Conservation (phyloP, 1,284 basidiomycete species). For the Rhodotorula sp. region DNA sequence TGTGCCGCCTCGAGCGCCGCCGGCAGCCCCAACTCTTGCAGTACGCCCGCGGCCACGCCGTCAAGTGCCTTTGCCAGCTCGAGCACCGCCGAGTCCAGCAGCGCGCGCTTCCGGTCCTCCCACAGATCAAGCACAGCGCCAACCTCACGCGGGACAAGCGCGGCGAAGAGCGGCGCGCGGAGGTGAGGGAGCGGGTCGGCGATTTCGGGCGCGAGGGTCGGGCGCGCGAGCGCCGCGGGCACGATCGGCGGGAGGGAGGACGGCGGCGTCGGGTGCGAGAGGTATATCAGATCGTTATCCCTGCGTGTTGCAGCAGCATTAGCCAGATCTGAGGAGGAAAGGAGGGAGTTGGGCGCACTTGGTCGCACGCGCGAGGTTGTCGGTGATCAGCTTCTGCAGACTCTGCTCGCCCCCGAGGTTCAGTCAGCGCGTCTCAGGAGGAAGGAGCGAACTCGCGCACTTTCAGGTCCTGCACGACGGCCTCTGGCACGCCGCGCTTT, state of each 20-base stretch:
- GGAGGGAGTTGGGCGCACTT: slow-evolving; percentile 32
- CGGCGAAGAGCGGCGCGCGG: slow-evolving; percentile 65
- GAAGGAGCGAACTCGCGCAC: slow-evolving; percentile 54
- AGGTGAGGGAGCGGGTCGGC: slow-evolving; percentile 24
- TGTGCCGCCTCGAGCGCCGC: slow-evolving; percentile 85
- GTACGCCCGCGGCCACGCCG: slow-evolving; percentile 61
- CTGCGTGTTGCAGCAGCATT: slow-evolving; percentile 50
- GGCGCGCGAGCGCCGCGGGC: slow-evolving; percentile 69
- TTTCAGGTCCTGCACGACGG: slow-evolving; percentile 74
- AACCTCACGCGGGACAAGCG: slow-evolving; percentile 83
- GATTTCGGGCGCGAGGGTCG: slow-evolving; percentile 64
- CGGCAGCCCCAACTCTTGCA: slow-evolving; percentile 77
- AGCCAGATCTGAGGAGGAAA: too few species aligned
- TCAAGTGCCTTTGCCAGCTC: slow-evolving; percentile 65
- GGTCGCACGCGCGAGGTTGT: slow-evolving; percentile 64
- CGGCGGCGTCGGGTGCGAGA: slow-evolving; percentile 76
- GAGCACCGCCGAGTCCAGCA: slow-evolving; percentile 69
- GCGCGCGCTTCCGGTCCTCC: slow-evolving; percentile 74
- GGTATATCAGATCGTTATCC: slow-evolving; percentile 96
- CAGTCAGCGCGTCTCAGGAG: neutral
- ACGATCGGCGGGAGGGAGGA: slow-evolving; percentile 69
- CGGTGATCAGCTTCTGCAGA: slow-evolving; percentile 65
- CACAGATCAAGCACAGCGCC: slow-evolving; percentile 85
- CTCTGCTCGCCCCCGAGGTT: slow-evolving; percentile 55
- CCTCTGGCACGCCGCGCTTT: slow-evolving; percentile 63